A percentile compares a stretch with the other conserved stretches of the same genome.
These are phyloP conservation scores for Phytopythium chamaehyphon DNA, from an alignment of 352 stramenopile genomes.

Conservation along the genomic window DNA sequence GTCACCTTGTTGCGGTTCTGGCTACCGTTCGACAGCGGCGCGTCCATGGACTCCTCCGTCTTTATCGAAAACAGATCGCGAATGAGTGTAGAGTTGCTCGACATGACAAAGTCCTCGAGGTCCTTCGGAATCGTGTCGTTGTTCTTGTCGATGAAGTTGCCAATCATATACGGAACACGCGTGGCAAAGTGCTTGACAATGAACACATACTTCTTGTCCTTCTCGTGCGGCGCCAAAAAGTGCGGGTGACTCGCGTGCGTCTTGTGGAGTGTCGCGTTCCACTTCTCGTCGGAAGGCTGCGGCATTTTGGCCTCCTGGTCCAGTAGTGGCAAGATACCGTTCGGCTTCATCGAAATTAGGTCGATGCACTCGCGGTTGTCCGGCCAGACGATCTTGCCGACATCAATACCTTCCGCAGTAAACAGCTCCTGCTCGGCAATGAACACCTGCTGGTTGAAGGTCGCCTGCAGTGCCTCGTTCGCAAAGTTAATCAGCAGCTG, in stretches of 20 bases:
- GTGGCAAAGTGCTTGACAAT: slow-evolving; percentile 96
- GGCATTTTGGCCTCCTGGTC: slow-evolving; percentile 80
- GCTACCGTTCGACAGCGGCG: slow-evolving; percentile 22
- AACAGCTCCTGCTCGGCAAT: slow-evolving; percentile 85
- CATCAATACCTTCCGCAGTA: slow-evolving; percentile 72
- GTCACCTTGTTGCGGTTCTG: slow-evolving; percentile 51
- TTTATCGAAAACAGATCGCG: slow-evolving; percentile 78
- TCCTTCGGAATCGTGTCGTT: slow-evolving; percentile 94
- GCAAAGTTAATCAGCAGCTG: slow-evolving; percentile 90
- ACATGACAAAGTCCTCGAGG: slow-evolving; percentile 85
- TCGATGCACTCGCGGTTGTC: slow-evolving; percentile 87
- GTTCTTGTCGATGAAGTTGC: slow-evolving; percentile 97
- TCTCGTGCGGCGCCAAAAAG: slow-evolving; percentile 77
- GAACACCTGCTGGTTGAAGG: slow-evolving; percentile 90
- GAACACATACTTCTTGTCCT: slow-evolving; percentile 92
- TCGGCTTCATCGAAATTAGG: slow-evolving; percentile 74
- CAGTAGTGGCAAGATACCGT: slow-evolving; percentile 74
- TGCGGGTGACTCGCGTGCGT: slow-evolving; percentile 63
- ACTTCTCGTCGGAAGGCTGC: slow-evolving; percentile 83
- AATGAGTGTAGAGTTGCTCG: slow-evolving; percentile 71
- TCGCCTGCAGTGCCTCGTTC: slow-evolving; percentile 85
- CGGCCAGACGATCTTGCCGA: slow-evolving; percentile 78
- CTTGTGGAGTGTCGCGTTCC: slow-evolving; percentile 80
- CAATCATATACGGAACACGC: slow-evolving; percentile 92
- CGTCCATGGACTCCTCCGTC: slow-evolving; percentile 52